Evolutionary conservation across 208 protist species (phyloP).

Genomic region (Porcisia deanei): DNA sequence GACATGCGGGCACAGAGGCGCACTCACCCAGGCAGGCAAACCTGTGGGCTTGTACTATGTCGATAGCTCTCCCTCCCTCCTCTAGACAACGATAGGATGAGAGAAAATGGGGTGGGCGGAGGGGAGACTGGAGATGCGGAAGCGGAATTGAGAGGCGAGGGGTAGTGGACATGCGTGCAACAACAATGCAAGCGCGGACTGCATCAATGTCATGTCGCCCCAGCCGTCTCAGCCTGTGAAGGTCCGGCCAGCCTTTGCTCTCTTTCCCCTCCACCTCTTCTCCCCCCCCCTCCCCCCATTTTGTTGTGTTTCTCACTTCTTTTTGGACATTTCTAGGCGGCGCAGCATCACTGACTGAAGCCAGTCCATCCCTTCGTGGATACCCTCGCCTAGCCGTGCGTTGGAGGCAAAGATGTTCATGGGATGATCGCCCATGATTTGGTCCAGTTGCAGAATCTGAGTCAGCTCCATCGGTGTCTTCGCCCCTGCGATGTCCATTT

Average conservation of each 20-base stretch:
- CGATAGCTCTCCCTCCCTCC: not conserved
- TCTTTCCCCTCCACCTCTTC: not conserved
- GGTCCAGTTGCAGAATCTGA: conserved; percentile 76
- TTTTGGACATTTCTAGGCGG: conserved; percentile 32
- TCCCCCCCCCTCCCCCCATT: not conserved
- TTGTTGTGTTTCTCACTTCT: conserved; percentile 26
- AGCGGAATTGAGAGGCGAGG: not conserved
- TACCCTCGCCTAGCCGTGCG: conserved; percentile 61
- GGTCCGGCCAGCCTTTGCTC: not conserved
- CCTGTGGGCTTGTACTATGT: not conserved
- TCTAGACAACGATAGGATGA: not conserved
- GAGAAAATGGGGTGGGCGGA: not conserved
- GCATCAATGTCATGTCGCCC: not conserved
- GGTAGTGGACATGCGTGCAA: not conserved
- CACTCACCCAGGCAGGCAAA: not conserved
- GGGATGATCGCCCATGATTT: conserved; percentile 63
- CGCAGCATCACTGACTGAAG: conserved; percentile 51
- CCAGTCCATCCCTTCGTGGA: conserved; percentile 79
- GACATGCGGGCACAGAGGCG: not conserved
- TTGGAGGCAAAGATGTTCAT: conserved; percentile 89
- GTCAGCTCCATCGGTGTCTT: conserved; percentile 79
- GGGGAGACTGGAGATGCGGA: too few relatives aligned
- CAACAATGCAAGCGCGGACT: not conserved
- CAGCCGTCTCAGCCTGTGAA: not conserved
- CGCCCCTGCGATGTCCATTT: conserved; percentile 88